Evolutionary conservation across 2,329 filamentous ascomycete species (phyloP), one percentile per base, ranked within the genome.

Genomic region (Monosporascus sp.): DNA sequence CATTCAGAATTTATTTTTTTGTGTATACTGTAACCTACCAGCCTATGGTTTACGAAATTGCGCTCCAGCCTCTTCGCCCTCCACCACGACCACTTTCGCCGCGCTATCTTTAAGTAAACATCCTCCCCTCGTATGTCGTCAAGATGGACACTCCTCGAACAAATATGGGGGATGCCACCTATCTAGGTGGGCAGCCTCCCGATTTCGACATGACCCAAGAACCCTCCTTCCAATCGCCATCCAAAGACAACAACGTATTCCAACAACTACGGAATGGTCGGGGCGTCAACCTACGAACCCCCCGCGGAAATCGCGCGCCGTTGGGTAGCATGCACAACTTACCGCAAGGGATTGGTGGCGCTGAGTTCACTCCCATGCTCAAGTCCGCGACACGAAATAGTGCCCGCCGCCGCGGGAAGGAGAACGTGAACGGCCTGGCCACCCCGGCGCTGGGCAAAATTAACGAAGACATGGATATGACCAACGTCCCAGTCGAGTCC

Each of bases 321-420:
- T 79, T 96, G 43, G 81, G 82, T 56, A 84, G 89, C 69, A 81
- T 85, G 61, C 83, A 83, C 63, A 94, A 91, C 63, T 77, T 91
- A 22, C 87, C 86, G 22, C 76, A 78, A 38, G 80, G 81, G 58
- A 73, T 86, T 43, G 81, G 78, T 45, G 83, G 82, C 51, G 86
- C 85, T 62, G 95, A 99, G 65, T 99, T 99, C 70, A 99, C 94
- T 0, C 94, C 95, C 0, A 76, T 99, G 61, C 83, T 99, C 68
- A 96, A 96, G 71, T 91, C 76, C 24, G 85, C 81, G n/a, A 87
- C 82, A 66, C 79, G 75, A 78, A 92, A 78, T 76, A 91, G 76
- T 80, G 88, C 76, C 75, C 86, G 77, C 71, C 81, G 73, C 68
- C 74, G 68, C 60, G 83, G 80, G 68, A 88, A 81, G 69, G 83